These are phyloP conservation scores for Scheffersomyces quercinus DNA, from an alignment of 1,139 yeast species.

Conservation along the genomic window DNA sequence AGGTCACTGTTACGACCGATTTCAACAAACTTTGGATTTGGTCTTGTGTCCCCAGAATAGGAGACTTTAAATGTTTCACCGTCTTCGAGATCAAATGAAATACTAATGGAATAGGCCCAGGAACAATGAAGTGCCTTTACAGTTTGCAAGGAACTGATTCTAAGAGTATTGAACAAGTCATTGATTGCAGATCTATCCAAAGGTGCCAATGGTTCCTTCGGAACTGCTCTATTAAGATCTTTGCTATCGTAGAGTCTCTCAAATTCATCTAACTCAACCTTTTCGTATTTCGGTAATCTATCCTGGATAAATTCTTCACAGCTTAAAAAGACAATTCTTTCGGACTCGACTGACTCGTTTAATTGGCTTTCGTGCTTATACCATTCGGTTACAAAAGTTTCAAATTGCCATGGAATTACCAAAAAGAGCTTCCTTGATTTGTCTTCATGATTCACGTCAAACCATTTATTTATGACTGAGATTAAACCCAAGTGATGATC, in stretches of 20 bases:
- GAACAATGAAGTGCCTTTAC: constrained; percentile 85
- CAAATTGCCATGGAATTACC: constrained; percentile 76
- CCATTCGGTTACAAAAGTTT: constrained; percentile 73
- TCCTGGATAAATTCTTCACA: constrained; percentile 60
- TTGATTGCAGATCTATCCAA: constrained; percentile 14
- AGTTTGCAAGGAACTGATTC: constrained; percentile 44
- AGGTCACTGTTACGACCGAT: constrained; percentile 74
- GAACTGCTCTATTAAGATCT: constrained; percentile 15
- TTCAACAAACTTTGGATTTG: constrained; percentile 58
- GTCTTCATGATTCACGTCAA: constrained; percentile 30
- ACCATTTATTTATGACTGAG: constrained; percentile 72
- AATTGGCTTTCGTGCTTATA: constrained; percentile 48
- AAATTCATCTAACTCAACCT: constrained; percentile 33
- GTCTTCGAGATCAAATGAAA: constrained; percentile 42
- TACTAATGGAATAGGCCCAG: constrained; percentile 73
- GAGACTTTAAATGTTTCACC: constrained; percentile 61
- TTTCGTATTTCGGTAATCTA: constrained; percentile 28
- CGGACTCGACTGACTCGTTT: constrained; percentile 31
- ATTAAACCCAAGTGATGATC: constrained; percentile 92
- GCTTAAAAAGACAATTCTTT: constrained; percentile 56
- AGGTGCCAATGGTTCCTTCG: constrained; percentile 21
- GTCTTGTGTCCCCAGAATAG: constrained; percentile 95
- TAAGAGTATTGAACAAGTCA: constrained; percentile 26
- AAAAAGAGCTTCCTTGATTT: constrained; percentile 46
- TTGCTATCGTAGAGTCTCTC: constrained; percentile 28